Evolutionary conservation across 2,329 filamentous ascomycete species (phyloP).

Genomic region (Pseudogymnoascus sp.): DNA sequence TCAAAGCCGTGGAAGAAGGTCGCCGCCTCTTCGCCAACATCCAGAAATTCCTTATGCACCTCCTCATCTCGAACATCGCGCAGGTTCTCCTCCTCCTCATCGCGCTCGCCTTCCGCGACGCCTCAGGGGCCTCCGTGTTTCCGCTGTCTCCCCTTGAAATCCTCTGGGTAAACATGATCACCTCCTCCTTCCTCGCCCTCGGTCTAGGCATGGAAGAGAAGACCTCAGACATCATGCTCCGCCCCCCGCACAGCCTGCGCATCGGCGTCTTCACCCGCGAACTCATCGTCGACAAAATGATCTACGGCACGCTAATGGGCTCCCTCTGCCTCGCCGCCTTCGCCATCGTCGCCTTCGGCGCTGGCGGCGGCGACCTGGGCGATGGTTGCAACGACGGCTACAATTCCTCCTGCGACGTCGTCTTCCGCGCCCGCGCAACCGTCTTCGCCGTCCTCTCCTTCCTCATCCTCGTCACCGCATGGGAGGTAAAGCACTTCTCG

Average conservation of each 20-base stretch:
- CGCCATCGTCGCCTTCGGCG: constrained; percentile 49
- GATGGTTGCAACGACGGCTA: constrained; percentile 50
- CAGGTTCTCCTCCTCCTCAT: constrained; percentile 64
- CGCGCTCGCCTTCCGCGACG: constrained; percentile 62
- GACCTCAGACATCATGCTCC: constrained; percentile 58
- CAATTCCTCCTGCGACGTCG: constrained; percentile 43
- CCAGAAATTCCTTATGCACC: constrained; percentile 61
- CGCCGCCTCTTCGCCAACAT: constrained; percentile 66
- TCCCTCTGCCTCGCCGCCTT: constrained; percentile 55
- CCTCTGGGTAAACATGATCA: constrained; percentile 70
- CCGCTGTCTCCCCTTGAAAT: constrained; percentile 67
- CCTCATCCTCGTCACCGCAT: constrained; percentile 60
- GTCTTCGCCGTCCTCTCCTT: constrained; percentile 65
- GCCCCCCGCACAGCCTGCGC: constrained; percentile 55
- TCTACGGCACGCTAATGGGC: constrained; percentile 59
- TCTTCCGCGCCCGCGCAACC: constrained; percentile 60
- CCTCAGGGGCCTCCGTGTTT: constrained; percentile 53
- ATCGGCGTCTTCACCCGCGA: constrained; percentile 58
- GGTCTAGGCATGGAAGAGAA: constrained; percentile 66
- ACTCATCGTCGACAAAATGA: constrained; percentile 58
- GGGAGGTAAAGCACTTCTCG: constrained; percentile 67
- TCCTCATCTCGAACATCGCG: constrained; percentile 63
- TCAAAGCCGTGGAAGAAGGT: constrained; percentile 65
- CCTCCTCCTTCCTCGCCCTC: constrained; percentile 63
- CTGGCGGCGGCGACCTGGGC: constrained; percentile 48